Evolutionary conservation across 352 stramenopile genomes (phyloP), one percentile per base, ranked within the genome.

Genomic region (Pythium vanterpoolii): DNA sequence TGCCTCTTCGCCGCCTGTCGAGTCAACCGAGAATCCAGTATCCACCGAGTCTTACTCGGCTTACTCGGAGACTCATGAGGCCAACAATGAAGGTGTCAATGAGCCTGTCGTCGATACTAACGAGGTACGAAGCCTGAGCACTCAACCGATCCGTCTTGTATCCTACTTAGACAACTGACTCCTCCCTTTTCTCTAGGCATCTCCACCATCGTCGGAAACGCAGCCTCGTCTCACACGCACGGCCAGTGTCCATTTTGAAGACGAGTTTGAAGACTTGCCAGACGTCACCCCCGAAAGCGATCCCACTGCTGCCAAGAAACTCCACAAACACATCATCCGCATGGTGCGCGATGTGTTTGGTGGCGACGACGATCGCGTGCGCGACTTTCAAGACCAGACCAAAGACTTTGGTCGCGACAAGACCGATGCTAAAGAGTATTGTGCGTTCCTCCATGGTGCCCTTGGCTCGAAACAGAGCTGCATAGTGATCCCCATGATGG

Each of bases 361-460:
- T 4, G 68, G 78, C 38, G 79, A 93, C 26, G 79, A 90, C 57
- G 83, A 90, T 36, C 83, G 83, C 34, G 79, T 90, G 13, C 77
- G 76, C 19, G 83, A 89, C 49, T 93, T 93, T 48, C 83, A 90
- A 43, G 81, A 90, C 26, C 79, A 89, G 50, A 90, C 80, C 0
- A 87, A 76, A 53, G 81, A 93, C 55, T 93, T 90, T 68, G 83
- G 83, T 4, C 74, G 79, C 11, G 76, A 77, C 1, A 83, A 87
- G 55, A 82, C 71, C 10, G 79, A 78, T 39, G 79, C 77, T 0
- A 88, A 78, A n/a, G 81, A 90, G 40, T 90, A 90, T 56, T 87
- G 79, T 38, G 78, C 83, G 8, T 93, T 90, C 56, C 64, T 93
- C 6, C 73, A 89, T 26, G 80, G 83, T 4, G 77, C 77, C 9